A percentile compares a stretch with the other conserved stretches of the same genome.
These are phyloP conservation scores for Fremontodendron californicum DNA, from an alignment of 345 rosid species.

Conservation along the genomic window DNA sequence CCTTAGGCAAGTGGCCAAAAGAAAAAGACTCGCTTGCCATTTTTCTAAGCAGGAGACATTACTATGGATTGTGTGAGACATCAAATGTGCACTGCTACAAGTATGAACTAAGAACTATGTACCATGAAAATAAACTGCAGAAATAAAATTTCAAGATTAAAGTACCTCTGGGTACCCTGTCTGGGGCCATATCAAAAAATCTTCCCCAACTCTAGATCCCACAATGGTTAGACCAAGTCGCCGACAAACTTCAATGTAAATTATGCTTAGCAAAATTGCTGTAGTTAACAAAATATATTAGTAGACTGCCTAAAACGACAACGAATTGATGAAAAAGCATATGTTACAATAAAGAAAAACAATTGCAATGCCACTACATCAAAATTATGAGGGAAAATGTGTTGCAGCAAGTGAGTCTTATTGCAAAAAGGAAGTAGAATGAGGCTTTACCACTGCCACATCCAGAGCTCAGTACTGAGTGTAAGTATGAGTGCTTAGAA, in stretches of 20 bases:
- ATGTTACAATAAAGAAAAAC: not conserved
- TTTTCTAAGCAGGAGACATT: not conserved
- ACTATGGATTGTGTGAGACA: conserved; percentile 1
- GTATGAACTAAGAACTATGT: not conserved
- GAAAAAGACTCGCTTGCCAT: not conserved
- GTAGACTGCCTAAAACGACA: conserved; percentile 1
- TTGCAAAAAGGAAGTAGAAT: conserved; percentile 19
- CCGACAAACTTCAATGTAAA: conserved; percentile 87
- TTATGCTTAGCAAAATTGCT: conserved; percentile 88
- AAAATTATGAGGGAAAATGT: not conserved
- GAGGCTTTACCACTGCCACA: conserved; percentile 69
- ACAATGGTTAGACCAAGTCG: conserved; percentile 69
- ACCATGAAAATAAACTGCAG: not conserved
- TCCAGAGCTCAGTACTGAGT: conserved; percentile 66
- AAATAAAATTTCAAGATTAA: conserved; percentile 13
- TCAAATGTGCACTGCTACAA: not conserved
- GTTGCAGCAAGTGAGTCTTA: not conserved
- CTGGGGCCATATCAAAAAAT: conserved; percentile 93
- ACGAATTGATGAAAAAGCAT: not conserved
- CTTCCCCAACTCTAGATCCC: conserved; percentile 97
- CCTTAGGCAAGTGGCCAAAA: not conserved
- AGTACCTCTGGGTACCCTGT: conserved; percentile 72
- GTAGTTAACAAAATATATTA: conserved; percentile 25
- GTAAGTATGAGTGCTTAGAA: conserved; percentile 64
- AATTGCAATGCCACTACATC: not conserved